These are phyloP conservation scores for Ehretia macrophylla DNA, from an alignment of 257 asterid genomes.

Conservation along the genomic window DNA sequence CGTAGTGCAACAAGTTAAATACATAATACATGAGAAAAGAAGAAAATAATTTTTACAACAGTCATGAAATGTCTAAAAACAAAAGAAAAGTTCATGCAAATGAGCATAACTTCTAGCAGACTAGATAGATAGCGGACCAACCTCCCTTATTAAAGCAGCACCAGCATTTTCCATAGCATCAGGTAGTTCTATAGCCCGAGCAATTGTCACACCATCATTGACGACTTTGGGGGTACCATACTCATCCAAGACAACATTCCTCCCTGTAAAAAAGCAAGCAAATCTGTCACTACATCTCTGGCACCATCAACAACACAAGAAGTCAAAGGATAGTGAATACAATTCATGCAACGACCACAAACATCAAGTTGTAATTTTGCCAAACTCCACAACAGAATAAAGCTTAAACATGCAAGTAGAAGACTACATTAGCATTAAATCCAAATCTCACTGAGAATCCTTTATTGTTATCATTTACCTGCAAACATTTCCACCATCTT, in stretches of 20 bases:
- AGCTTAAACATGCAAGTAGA: too few relatives aligned
- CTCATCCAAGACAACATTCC: conserved; percentile 94
- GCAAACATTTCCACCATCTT: too few relatives aligned
- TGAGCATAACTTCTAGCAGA: neutral
- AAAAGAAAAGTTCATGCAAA: neutral
- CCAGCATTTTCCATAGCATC: conserved; percentile 98
- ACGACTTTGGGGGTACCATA: conserved; percentile 88
- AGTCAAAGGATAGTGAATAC: neutral
- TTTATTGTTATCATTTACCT: too few relatives aligned
- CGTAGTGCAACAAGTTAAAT: conserved; percentile 13
- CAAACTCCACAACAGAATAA: too few relatives aligned
- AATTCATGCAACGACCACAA: too few relatives aligned
- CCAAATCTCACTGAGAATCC: too few relatives aligned
- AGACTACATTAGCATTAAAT: too few relatives aligned
- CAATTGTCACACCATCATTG: conserved; percentile 88
- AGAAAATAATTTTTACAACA: neutral
- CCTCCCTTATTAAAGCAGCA: conserved; percentile 97
- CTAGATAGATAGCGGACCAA: conserved; percentile 17
- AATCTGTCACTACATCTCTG: neutral
- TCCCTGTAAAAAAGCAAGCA: conserved; percentile 38
- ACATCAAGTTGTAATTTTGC: too few relatives aligned
- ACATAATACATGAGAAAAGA: neutral
- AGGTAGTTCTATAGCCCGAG: conserved; percentile 85
- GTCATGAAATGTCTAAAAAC: neutral
- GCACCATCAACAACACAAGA: neutral